Evolutionary conservation across 257 asterid species (phyloP), one percentile per base, ranked within the genome.

Genomic region (Avicennia marina): DNA sequence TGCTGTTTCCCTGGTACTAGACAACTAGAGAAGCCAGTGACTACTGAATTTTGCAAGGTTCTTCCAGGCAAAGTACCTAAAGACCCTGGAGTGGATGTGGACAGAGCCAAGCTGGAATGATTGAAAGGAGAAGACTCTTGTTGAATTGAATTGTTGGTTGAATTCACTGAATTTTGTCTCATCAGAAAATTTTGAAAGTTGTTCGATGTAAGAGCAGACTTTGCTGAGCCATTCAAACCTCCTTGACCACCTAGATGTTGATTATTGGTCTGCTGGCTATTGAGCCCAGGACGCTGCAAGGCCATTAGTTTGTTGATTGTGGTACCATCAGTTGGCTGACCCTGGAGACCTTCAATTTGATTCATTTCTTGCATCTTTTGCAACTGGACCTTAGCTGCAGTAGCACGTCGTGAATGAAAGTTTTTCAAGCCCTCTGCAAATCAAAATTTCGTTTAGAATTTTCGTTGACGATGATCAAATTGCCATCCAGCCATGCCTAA

Each of bases 371-470:
- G 94, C 63, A 61, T 50, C 54, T 56, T 67, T 24, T 68, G 72
- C 62, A 67, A 58, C 72, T 75, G 85, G 20, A 64, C 67, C 69
- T 79, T 85, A 56, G 89, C 68, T 5, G 72, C 44, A 17, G 68
- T 53, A 49, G 75, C 31, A 17, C 76, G 76, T 22, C 83, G 84
- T 0, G 95, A n/a, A n/a, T n/a, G 93, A 46, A 71, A 75, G 55
- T 17, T 83, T 60, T 83, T 85, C 80, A 91, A 75, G 47, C 90
- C 94, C 78, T 91, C 98, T 87, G 89, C 76, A 75, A 46, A 72
- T 56, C 49, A 13, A 15, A 39, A 24, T 9, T 46, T 17, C 4
- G 9, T 46, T 54, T 8, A n/a, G 19, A 48, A 53, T 29, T 31
- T 13, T 27, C 17, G 24, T 25, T 22, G 50, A 41, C 59, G 50